Percentiles rank a stretch among this genome's conserved stretches.
phyloP scores from a whole-genome alignment of 2,329 filamentous ascomycete genomes.

The Chalaropsis ovoidea region DNA sequence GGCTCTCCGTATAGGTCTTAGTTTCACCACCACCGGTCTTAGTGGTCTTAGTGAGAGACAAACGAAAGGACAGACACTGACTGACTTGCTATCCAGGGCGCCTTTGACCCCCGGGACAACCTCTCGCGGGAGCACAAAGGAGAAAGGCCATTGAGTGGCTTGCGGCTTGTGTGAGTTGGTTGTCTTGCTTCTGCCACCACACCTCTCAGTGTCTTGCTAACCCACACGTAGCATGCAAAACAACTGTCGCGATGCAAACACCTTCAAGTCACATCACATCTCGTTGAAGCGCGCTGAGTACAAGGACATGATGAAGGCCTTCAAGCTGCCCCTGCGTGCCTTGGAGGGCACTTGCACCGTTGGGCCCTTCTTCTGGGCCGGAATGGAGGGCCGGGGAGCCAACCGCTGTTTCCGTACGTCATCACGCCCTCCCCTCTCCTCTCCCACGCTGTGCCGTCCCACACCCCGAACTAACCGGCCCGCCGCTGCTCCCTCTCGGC shows the following conservation, averaged over 20 bases:
- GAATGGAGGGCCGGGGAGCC: slow-evolving; percentile 46
- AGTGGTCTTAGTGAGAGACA: not conserved
- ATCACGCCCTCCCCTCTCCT: not conserved
- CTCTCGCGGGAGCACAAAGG: slow-evolving; percentile 34
- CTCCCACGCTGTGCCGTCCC: not conserved
- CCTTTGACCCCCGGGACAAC: slow-evolving; percentile 37
- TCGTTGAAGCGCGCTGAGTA: slow-evolving; percentile 44
- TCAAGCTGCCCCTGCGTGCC: slow-evolving; percentile 46
- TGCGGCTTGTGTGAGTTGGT: slow-evolving; percentile 47
- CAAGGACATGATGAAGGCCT: slow-evolving; percentile 44
- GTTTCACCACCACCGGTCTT: no score
- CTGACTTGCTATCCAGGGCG: slow-evolving; percentile 36
- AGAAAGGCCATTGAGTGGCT: slow-evolving; percentile 40
- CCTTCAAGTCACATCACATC: slow-evolving; percentile 47
- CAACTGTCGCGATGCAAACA: slow-evolving; percentile 47
- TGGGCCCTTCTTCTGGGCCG: slow-evolving; percentile 54
- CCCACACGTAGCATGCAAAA: slow-evolving; percentile 41
- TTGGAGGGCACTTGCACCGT: slow-evolving; percentile 51
- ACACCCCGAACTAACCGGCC: not conserved
- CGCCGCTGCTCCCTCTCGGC: no score
- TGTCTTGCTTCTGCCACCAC: not conserved
- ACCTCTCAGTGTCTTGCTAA: not conserved
- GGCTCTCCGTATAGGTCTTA: not conserved
- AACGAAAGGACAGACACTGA: not conserved
- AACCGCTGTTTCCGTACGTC: slow-evolving; percentile 48